A percentile compares a stretch with the other conserved stretches of the same genome.
Evolutionary conservation across 192 early-diverging fungal species (phyloP).

Genomic region (Umbelopsis sp.): DNA sequence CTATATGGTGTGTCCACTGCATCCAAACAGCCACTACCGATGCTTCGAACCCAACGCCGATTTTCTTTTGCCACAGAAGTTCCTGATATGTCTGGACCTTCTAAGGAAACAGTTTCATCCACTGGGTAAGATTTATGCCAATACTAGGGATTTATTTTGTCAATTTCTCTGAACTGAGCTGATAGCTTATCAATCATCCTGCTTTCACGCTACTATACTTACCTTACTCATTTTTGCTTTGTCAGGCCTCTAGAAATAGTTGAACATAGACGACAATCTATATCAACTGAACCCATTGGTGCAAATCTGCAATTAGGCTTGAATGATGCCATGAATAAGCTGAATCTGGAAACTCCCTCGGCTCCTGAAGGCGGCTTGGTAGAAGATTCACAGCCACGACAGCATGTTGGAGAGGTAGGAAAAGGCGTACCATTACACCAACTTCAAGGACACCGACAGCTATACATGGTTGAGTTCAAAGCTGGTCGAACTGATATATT

Average conservation of each 20-base stretch:
- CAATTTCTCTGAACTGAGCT: not conserved
- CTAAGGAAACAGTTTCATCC: not conserved
- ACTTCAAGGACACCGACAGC: slow-evolving; percentile 52
- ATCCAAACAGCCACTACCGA: slow-evolving; percentile 50
- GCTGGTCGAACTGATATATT: slow-evolving; percentile 83
- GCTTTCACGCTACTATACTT: not conserved
- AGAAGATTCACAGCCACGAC: not conserved
- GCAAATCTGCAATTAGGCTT: not conserved
- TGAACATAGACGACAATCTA: not conserved
- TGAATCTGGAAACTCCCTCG: not conserved
- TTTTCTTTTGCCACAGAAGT: slow-evolving; percentile 42
- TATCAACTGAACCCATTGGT: not conserved
- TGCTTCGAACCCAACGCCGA: slow-evolving; percentile 52
- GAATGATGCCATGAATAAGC: slow-evolving; percentile 3
- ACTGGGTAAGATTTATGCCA: not conserved
- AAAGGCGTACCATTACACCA: slow-evolving; percentile 53
- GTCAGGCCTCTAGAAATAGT: not conserved
- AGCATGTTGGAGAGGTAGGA: not conserved
- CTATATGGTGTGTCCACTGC: slow-evolving; percentile 26
- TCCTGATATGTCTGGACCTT: not conserved
- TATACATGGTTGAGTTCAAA: slow-evolving; percentile 87
- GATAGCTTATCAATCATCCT: not conserved
- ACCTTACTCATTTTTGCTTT: too few species aligned
- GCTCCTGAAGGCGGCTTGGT: not conserved
- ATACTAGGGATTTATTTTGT: too few species aligned